phyloP scores from a whole-genome alignment of 257 asterid species.

The Rhazya stricta region DNA sequence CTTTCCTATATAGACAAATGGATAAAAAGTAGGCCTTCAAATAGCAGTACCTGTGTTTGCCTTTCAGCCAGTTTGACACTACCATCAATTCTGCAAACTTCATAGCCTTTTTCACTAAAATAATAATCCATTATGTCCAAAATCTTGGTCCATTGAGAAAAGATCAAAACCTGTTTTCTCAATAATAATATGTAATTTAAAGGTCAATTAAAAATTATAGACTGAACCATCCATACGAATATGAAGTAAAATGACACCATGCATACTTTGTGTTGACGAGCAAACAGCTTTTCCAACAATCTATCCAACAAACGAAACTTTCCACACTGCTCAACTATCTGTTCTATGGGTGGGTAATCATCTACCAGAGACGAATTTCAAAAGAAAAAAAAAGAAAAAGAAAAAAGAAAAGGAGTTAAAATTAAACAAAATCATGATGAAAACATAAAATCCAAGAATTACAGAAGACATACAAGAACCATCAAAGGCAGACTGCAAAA shows the following conservation, averaged over 20 bases:
- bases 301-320: slow-evolving; percentile 78
- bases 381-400: too few relatives aligned
- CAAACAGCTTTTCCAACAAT: slow-evolving; percentile 62
- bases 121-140: slow-evolving; percentile 94
- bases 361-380: slow-evolving; percentile 36
- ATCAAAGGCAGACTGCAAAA: slow-evolving; percentile 77
- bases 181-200: slow-evolving; percentile 10
- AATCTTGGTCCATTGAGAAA: slow-evolving; percentile 96
- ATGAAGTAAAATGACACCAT: slow-evolving; percentile 9
- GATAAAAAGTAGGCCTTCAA: not conserved
- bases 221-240: not conserved
- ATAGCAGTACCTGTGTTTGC: slow-evolving; percentile 55
- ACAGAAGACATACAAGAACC: slow-evolving; percentile 65
- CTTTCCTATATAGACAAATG: not conserved
- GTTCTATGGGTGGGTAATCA: slow-evolving; percentile 69
- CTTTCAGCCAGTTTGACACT: slow-evolving; percentile 70
- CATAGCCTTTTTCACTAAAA: slow-evolving; percentile 71
- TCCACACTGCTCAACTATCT: slow-evolving; percentile 91
- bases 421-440: slow-evolving; percentile 6
- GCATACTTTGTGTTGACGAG: slow-evolving; percentile 77
- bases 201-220: not conserved
- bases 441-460: slow-evolving; percentile 10
- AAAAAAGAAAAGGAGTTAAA: too few relatives aligned
- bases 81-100: slow-evolving; percentile 95
- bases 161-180: slow-evolving; percentile 70